These are phyloP conservation scores for Carex myosuroides DNA, from an alignment of 176 grass and related monocot species.

Conservation along the genomic window DNA sequence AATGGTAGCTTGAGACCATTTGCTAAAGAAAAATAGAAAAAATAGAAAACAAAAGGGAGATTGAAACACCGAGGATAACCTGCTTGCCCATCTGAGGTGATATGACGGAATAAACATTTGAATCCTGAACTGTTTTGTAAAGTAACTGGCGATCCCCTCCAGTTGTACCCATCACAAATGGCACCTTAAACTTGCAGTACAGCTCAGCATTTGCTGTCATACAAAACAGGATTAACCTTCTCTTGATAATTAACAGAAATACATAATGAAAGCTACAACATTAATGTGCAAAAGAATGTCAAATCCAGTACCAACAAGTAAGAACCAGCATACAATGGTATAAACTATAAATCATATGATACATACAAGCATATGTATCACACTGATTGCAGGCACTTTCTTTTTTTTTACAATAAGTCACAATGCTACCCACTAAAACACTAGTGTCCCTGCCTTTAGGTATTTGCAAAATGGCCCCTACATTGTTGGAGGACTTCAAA, in stretches of 20 bases:
- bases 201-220: slow-evolving; percentile 62
- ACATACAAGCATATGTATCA: neutral
- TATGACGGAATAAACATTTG: slow-evolving; percentile 84
- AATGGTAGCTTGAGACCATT: neutral
- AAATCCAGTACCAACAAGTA: neutral
- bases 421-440: neutral
- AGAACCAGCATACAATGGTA: neutral
- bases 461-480: neutral
- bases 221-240: neutral
- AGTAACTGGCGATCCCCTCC: slow-evolving; percentile 62
- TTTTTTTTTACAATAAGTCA: neutral
- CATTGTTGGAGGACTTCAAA: neutral
- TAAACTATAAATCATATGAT: neutral
- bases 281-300: neutral
- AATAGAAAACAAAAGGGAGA: neutral
- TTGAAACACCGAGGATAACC: slow-evolving; percentile 26
- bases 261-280: neutral
- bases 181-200: slow-evolving; percentile 76
- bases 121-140: slow-evolving; percentile 63
- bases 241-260: slow-evolving; percentile 15
- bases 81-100: slow-evolving; percentile 97
- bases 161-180: slow-evolving; percentile 94
- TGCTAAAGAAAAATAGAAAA: neutral
- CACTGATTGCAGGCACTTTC: neutral
- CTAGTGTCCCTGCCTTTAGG: neutral